Evolutionary conservation across 2,329 filamentous ascomycete genomes (phyloP).

Genomic region (Plenodomus tracheiphilus): DNA sequence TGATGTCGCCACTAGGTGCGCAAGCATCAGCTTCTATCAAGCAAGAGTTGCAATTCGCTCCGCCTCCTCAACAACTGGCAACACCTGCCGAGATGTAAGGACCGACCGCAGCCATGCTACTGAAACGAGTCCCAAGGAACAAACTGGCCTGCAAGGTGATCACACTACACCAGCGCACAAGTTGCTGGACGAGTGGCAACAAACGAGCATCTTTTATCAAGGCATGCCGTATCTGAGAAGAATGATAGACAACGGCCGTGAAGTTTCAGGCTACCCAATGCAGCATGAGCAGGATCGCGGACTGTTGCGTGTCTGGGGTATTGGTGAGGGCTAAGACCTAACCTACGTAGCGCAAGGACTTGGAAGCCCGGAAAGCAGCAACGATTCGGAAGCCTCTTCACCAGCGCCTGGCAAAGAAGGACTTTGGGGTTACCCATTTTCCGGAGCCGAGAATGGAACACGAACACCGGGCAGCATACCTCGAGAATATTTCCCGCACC

Average conservation of each 20-base stretch:
- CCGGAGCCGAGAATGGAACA: constrained; percentile 53
- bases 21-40: constrained; percentile 37
- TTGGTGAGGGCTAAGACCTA: constrained; percentile 72
- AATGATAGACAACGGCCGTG: constrained; percentile 70
- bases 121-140: constrained; percentile 23
- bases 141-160: constrained; percentile 68
- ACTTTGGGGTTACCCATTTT: constrained; percentile 51
- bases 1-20: constrained; percentile 31
- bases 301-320: constrained; percentile 73
- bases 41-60: constrained; percentile 27
- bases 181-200: constrained; percentile 68
- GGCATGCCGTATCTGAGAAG: constrained; percentile 52
- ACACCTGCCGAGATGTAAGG: constrained; percentile 39
- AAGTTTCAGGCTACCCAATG: constrained; percentile 67
- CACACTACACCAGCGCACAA: constrained; percentile 90
- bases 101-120: constrained; percentile 27
- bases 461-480: too few species aligned
- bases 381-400: constrained; percentile 45
- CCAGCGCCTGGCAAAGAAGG: constrained; percentile 46
- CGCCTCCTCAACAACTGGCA: constrained; percentile 33
- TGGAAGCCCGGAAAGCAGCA: constrained; percentile 40
- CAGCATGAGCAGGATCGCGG: constrained; percentile 74
- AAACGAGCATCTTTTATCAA: constrained; percentile 60
- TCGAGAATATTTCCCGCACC: too few species aligned
- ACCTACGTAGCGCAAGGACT: constrained; percentile 51